Evolutionary conservation across 1,139 yeast genomes (phyloP).

Genomic region (Yamadazyma dushanensis): DNA sequence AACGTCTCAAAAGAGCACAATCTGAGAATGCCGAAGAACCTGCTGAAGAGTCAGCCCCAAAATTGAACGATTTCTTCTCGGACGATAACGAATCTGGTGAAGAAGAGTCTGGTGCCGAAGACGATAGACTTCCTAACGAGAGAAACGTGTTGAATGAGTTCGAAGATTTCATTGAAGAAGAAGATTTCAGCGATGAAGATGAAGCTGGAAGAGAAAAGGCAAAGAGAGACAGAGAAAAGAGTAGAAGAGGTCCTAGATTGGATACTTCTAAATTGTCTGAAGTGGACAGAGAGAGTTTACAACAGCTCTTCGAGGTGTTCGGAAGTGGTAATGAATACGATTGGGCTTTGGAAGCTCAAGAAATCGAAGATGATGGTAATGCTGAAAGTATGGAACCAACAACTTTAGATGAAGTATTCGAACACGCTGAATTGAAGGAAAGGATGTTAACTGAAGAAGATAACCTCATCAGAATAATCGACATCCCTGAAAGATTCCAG

Average conservation of each 20-base stretch:
- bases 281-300: slow-evolving; percentile 88
- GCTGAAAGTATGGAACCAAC: slow-evolving; percentile 57
- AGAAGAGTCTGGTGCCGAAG: slow-evolving; percentile 48
- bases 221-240: slow-evolving; percentile 42
- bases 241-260: slow-evolving; percentile 38
- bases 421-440: slow-evolving; percentile 88
- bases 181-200: slow-evolving; percentile 91
- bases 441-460: slow-evolving; percentile 92
- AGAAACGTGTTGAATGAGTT: slow-evolving; percentile 69
- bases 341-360: slow-evolving; percentile 95
- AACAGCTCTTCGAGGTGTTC: slow-evolving; percentile 90
- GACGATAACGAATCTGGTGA: slow-evolving; percentile 70
- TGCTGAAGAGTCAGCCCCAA: slow-evolving; percentile 30
- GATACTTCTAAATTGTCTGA: slow-evolving; percentile 67
- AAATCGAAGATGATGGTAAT: slow-evolving; percentile 60
- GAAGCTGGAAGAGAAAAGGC: slow-evolving; percentile 43
- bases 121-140: slow-evolving; percentile 46
- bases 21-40: slow-evolving; percentile 31
- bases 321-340: slow-evolving; percentile 98
- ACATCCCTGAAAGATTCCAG: slow-evolving; percentile 92
- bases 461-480: slow-evolving; percentile 81
- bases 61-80: slow-evolving; percentile 77
- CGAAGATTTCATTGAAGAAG: slow-evolving; percentile 97
- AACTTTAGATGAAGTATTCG: slow-evolving; percentile 85
- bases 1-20: slow-evolving; percentile 75